These are phyloP conservation scores for Dryadomyces quercivorus DNA, from an alignment of 2,329 filamentous ascomycete species.

Conservation along the genomic window DNA sequence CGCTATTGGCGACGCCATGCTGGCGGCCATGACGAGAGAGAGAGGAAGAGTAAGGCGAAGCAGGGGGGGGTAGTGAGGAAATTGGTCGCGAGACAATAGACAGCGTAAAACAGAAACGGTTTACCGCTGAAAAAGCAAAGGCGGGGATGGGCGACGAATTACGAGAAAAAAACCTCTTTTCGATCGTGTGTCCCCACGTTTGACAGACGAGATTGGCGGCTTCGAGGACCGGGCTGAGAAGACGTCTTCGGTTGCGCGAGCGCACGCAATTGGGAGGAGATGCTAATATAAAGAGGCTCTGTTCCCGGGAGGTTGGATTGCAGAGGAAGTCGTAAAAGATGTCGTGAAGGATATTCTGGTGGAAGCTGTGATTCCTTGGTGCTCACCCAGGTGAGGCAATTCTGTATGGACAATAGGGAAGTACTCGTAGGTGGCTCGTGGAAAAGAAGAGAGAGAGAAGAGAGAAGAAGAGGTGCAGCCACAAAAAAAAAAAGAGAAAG, in stretches of 20 bases:
- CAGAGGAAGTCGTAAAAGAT: neutral
- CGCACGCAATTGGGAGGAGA: conserved; percentile 2
- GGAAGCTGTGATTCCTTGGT: neutral
- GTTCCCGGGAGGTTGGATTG: neutral
- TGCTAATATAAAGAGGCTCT: neutral
- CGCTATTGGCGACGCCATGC: conserved; percentile 11
- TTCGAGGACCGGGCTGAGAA: neutral
- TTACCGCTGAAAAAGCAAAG: neutral
- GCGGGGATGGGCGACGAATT: conserved; percentile 9
- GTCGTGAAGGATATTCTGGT: neutral
- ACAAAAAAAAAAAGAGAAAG: too few species aligned
- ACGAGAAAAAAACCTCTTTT: conserved; percentile 12
- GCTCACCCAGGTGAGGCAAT: neutral
- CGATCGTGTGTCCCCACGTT: conserved; percentile 11
- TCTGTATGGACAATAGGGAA: neutral
- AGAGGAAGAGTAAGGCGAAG: neutral
- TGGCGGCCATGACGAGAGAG: conserved; percentile 8
- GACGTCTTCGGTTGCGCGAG: neutral
- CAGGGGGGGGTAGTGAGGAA: neutral
- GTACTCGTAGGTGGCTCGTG: neutral
- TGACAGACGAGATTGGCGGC: conserved; percentile 3
- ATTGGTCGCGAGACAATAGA: neutral
- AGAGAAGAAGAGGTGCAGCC: neutral
- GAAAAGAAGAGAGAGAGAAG: neutral
- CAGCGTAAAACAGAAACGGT: too few species aligned